phyloP scores from a whole-genome alignment of 306 rosid species.

The Lithocarpus polystachyus region DNA sequence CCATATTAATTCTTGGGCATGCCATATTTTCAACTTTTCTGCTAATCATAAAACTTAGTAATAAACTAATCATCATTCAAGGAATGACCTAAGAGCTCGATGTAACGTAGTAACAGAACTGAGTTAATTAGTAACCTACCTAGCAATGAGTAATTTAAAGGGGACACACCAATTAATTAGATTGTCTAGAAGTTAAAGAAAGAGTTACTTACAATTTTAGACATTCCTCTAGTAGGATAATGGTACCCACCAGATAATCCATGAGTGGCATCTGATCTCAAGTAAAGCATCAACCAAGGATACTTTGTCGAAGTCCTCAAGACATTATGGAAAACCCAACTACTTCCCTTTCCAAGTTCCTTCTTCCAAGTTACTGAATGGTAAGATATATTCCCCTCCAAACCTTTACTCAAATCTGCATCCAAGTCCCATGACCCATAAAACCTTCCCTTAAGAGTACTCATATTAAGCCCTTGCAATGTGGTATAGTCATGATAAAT shows the following conservation, averaged over 20 bases:
- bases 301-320: slow-evolving; percentile 54
- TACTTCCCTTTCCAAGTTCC: slow-evolving; percentile 42
- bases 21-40: neutral
- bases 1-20: neutral
- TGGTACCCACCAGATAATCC: slow-evolving; percentile 61
- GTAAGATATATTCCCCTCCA: slow-evolving; percentile 36
- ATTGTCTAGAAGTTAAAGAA: neutral
- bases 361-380: slow-evolving; percentile 53
- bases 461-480: slow-evolving; percentile 26
- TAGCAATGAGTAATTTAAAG: neutral
- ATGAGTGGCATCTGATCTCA: slow-evolving; percentile 56
- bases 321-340: slow-evolving; percentile 53
- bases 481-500: slow-evolving; percentile 50
- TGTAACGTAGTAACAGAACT: neutral
- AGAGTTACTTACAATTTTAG: slow-evolving; percentile 44
- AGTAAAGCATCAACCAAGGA: slow-evolving; percentile 68
- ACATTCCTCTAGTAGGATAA: slow-evolving; percentile 52
- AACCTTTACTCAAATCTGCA: slow-evolving; percentile 13
- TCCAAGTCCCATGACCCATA: slow-evolving; percentile 54
- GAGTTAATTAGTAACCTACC: neutral
- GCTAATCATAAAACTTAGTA: neutral
- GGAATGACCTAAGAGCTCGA: neutral
- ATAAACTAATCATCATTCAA: neutral
- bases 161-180: neutral
- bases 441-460: slow-evolving; percentile 40